Evolutionary conservation across 2,329 filamentous ascomycete species (phyloP).

Genomic region (Fusarium miscanthi): DNA sequence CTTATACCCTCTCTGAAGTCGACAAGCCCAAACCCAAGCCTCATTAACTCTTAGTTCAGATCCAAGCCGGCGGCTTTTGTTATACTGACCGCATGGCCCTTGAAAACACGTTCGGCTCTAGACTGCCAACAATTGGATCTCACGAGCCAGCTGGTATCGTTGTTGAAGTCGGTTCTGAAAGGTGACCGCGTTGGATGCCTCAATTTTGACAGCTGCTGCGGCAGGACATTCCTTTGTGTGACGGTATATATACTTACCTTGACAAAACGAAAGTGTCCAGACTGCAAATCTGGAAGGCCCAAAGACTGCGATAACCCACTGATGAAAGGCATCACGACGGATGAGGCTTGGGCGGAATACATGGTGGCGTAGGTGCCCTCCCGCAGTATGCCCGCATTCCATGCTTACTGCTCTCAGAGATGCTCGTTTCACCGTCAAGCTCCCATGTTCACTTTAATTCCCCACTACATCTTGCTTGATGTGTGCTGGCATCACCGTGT

Average conservation of each 20-base stretch:
- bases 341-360: slow-evolving; percentile 13
- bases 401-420: background rate
- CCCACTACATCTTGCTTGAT: slow-evolving; percentile 1
- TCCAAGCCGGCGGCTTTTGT: slow-evolving; percentile 6
- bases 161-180: background rate
- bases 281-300: background rate
- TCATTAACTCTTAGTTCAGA: background rate
- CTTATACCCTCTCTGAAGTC: background rate
- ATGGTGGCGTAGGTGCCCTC: slow-evolving; percentile 4
- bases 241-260: background rate
- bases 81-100: slow-evolving; percentile 18
- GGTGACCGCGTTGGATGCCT: slow-evolving; percentile 13
- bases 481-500: background rate
- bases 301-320: slow-evolving; percentile 3
- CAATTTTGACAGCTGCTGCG: slow-evolving; percentile 17
- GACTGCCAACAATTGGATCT: background rate
- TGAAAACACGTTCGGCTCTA: background rate
- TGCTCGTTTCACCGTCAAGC: background rate
- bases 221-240: accelerated
- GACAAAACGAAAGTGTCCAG: background rate
- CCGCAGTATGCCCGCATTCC: background rate
- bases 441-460: background rate
- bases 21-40: background rate
- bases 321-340: slow-evolving; percentile 2
- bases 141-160: slow-evolving; percentile 8